phyloP scores from a whole-genome alignment of 495 filamentous ascomycete genomes.

The Hypoxylon lenormandii region DNA sequence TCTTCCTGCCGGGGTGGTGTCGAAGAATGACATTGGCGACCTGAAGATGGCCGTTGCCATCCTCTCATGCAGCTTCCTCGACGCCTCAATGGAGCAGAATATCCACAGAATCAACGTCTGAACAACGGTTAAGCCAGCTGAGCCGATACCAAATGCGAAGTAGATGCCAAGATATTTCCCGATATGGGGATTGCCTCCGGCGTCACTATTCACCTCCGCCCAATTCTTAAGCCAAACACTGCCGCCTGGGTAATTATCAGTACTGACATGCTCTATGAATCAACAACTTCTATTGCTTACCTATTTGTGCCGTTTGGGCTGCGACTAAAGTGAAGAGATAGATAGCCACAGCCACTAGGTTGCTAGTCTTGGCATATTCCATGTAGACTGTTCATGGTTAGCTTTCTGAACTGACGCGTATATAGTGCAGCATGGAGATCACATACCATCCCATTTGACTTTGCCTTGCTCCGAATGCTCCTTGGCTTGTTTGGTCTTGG shows the following conservation, averaged over 20 bases:
- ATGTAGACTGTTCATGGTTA: slow-evolving; percentile 69
- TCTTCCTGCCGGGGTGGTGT: slow-evolving; percentile 95
- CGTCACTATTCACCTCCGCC: slow-evolving; percentile 79
- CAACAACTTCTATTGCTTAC: slow-evolving; percentile 52
- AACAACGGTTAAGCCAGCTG: slow-evolving; percentile 82
- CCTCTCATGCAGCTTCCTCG: slow-evolving; percentile 93
- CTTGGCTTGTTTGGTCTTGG: slow-evolving; percentile 85
- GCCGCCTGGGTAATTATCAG: slow-evolving; percentile 59
- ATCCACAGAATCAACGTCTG: slow-evolving; percentile 98
- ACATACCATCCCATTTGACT: slow-evolving; percentile 84
- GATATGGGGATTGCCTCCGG: slow-evolving; percentile 75
- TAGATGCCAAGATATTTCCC: slow-evolving; percentile 95
- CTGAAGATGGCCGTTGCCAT: slow-evolving; percentile 99
- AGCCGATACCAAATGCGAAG: slow-evolving; percentile 91
- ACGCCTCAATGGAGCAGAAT: slow-evolving; percentile 98
- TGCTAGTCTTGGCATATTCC: slow-evolving; percentile 94
- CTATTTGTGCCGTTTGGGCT: slow-evolving; percentile 82
- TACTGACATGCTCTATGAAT: background rate
- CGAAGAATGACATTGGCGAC: slow-evolving; percentile 98
- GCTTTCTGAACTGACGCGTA: slow-evolving; percentile 11
- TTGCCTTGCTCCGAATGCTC: slow-evolving; percentile 93
- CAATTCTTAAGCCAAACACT: slow-evolving; percentile 94
- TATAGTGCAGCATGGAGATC: background rate
- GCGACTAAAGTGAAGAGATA: slow-evolving; percentile 82
- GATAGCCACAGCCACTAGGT: slow-evolving; percentile 81